Percentiles rank a stretch among this genome's conserved stretches.
phyloP scores from a whole-genome alignment of 2,329 filamentous ascomycete species.

The Xylariaceae sp. region DNA sequence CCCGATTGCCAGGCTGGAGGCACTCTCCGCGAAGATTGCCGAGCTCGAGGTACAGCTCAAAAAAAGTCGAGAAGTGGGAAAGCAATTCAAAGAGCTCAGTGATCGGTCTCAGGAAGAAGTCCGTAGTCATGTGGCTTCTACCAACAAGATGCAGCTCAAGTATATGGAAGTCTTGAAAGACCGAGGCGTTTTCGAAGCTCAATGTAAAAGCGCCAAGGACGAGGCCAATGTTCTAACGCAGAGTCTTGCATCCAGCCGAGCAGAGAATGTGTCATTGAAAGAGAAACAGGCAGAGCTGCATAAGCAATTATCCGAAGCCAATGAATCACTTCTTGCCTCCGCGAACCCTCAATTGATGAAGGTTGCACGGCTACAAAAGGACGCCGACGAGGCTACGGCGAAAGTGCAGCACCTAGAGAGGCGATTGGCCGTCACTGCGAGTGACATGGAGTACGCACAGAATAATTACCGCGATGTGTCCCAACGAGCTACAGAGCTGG shows the following conservation, averaged over 20 bases:
- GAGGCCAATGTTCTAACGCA: constrained; percentile 31
- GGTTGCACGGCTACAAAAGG: constrained; percentile 36
- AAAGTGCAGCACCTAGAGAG: constrained; percentile 37
- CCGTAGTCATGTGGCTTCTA: constrained; percentile 40
- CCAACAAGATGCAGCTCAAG: constrained; percentile 40
- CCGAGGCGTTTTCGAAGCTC: constrained; percentile 34
- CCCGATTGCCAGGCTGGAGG: constrained; percentile 27
- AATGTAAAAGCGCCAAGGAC: constrained; percentile 34
- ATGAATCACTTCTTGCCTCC: constrained; percentile 30
- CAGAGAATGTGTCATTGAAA: constrained; percentile 34
- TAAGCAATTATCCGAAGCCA: constrained; percentile 32
- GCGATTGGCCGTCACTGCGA: constrained; percentile 30
- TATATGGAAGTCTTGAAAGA: constrained; percentile 40
- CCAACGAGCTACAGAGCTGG: constrained; percentile 39
- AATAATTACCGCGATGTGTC: constrained; percentile 57
- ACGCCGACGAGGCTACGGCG: constrained; percentile 35
- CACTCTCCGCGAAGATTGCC: constrained; percentile 27
- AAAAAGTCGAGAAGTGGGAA: constrained; percentile 29
- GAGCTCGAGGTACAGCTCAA: constrained; percentile 32
- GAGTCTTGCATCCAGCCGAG: constrained; percentile 32
- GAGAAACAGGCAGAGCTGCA: constrained; percentile 33
- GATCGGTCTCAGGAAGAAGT: constrained; percentile 40
- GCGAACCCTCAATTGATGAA: constrained; percentile 33
- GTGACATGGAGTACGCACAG: constrained; percentile 53
- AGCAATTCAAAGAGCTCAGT: constrained; percentile 37